phyloP scores from a whole-genome alignment of 1,284 basidiomycete species.

The Papiliotrema terrestris region DNA sequence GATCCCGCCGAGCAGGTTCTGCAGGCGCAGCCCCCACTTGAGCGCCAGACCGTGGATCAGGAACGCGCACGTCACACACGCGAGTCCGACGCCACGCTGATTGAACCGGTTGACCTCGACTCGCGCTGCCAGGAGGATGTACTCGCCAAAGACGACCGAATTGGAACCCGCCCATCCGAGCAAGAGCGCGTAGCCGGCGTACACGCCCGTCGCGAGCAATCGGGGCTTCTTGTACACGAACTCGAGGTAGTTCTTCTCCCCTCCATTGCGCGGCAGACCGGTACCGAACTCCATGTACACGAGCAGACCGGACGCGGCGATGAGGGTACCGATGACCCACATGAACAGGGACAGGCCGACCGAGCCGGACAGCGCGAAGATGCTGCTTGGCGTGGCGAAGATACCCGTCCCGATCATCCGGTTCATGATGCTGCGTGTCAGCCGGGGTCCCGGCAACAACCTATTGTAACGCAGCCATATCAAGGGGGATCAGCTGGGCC shows the following conservation, averaged over 20 bases:
- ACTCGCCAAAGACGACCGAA: background rate
- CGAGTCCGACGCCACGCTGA: background rate
- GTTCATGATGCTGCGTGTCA: background rate
- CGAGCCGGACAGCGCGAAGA: background rate
- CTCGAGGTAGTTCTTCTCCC: conserved; percentile 1
- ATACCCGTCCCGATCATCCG: background rate
- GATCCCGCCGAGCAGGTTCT: background rate
- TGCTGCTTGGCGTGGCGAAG: background rate
- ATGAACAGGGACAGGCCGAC: background rate
- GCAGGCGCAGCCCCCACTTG: background rate
- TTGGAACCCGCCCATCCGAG: background rate
- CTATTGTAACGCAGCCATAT: too few relatives aligned
- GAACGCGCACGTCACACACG: background rate
- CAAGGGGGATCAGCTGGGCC: too few relatives aligned
- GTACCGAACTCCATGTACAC: background rate
- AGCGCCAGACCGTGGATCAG: background rate
- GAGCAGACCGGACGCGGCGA: background rate
- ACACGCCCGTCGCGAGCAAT: background rate
- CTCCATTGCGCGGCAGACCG: background rate
- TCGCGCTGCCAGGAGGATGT: background rate
- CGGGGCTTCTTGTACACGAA: background rate
- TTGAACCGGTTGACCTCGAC: conserved; percentile 1
- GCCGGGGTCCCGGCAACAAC: too few relatives aligned
- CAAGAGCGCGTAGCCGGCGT: background rate
- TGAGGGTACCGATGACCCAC: background rate